Percentiles rank a stretch among this genome's conserved stretches.
These are phyloP conservation scores for Xylaria curta DNA, from an alignment of 495 filamentous ascomycete species.

Conservation along the genomic window DNA sequence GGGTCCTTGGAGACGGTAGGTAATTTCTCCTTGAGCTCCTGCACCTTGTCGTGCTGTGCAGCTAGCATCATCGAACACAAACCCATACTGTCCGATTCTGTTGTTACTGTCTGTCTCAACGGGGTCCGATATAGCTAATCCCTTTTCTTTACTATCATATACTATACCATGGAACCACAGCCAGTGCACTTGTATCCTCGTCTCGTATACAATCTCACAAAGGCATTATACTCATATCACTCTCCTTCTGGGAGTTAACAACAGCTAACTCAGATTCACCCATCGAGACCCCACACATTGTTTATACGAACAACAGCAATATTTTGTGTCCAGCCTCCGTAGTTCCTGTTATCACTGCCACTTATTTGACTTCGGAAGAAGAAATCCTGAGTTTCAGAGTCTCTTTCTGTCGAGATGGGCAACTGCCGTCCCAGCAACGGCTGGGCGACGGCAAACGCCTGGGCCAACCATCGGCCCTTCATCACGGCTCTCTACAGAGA, in stretches of 20 bases:
- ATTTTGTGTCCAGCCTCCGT: conserved; percentile 5
- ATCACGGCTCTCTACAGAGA: conserved; percentile 45
- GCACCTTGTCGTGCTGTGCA: conserved; percentile 11
- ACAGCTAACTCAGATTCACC: not conserved
- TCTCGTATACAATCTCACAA: conserved; percentile 13
- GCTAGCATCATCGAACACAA: conserved; percentile 1
- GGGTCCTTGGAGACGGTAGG: not conserved
- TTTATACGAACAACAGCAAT: not conserved
- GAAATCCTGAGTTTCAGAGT: not conserved
- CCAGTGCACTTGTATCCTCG: conserved; percentile 11
- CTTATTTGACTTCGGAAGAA: not conserved
- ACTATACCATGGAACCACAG: conserved; percentile 9
- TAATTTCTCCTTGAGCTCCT: conserved; percentile 8
- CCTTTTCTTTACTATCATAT: not conserved
- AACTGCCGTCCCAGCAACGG: conserved; percentile 29
- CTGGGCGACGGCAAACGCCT: conserved; percentile 39
- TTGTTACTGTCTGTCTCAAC: not conserved
- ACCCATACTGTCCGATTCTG: conserved; percentile 8
- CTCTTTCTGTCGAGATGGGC: conserved; percentile 26
- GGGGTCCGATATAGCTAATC: not conserved
- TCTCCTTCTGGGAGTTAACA: not conserved
- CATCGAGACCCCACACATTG: not conserved
- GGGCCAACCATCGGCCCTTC: conserved; percentile 33
- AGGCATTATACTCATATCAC: conserved; percentile 19
- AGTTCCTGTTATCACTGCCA: not conserved